Conservation (phyloP, 1,139 yeast species). For the Candida neerlandica region DNA sequence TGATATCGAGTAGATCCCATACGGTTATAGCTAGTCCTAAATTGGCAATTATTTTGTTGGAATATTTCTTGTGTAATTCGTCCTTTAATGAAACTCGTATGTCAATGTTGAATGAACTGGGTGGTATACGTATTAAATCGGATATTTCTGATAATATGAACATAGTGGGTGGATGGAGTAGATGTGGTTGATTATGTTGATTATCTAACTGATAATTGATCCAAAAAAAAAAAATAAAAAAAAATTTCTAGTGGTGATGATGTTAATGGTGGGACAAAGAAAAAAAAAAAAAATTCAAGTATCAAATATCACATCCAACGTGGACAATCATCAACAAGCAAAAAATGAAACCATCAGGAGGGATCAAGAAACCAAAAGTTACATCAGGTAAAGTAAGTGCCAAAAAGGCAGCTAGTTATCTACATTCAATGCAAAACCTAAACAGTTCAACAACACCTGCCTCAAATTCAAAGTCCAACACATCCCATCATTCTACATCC, state of each 20-base stretch:
- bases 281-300: background rate
- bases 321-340: background rate
- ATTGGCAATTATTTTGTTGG: constrained; percentile 80
- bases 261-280: background rate
- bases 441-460: constrained; percentile 5
- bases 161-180: constrained; percentile 44
- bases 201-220: background rate
- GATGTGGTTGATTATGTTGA: background rate
- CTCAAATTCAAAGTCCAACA: background rate
- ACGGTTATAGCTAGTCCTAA: constrained; percentile 82
- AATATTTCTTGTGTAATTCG: constrained; percentile 80
- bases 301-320: background rate
- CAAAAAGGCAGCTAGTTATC: constrained; percentile 44
- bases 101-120: constrained; percentile 76
- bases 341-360: constrained; percentile 13
- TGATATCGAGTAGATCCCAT: constrained; percentile 78
- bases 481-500: constrained; percentile 29
- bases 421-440: constrained; percentile 24
- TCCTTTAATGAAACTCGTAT: constrained; percentile 71
- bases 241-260: constrained; percentile 1
- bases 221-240: background rate
- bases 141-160: constrained; percentile 78
- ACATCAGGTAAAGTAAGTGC: constrained; percentile 11
- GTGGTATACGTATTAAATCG: constrained; percentile 87
- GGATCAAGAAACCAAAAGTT: constrained; percentile 17